Conservation (phyloP, 768 basidiomycete genomes). For the Boletellus emodensis region DNA sequence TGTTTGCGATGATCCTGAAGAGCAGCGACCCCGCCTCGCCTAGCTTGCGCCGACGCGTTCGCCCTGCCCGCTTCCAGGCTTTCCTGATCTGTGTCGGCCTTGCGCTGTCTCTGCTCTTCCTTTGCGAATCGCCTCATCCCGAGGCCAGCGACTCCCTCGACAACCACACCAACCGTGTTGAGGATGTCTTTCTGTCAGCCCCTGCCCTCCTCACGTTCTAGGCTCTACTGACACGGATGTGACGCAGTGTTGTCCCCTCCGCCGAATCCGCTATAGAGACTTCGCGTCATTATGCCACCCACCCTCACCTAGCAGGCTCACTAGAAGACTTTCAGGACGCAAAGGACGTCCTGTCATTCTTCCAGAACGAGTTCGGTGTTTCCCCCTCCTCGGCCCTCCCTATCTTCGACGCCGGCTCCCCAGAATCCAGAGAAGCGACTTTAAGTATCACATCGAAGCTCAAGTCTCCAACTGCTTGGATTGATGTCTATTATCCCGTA, state of each 20-base stretch:
- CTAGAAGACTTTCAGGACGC: constrained; percentile 59
- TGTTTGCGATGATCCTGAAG: constrained; percentile 10
- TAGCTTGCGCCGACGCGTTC: constrained; percentile 1
- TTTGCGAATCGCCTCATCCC: constrained; percentile 2
- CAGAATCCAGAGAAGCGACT: constrained; percentile 64
- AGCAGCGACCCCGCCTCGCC: constrained; percentile 5
- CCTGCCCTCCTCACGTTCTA: background rate
- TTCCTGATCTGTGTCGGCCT: constrained; percentile 4
- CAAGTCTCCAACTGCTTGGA: constrained; percentile 64
- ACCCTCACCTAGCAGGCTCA: constrained; percentile 73
- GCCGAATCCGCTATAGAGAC: constrained; percentile 53
- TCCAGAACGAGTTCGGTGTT: constrained; percentile 63
- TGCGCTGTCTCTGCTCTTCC: constrained; percentile 2
- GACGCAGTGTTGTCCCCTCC: constrained; percentile 50
- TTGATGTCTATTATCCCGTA: constrained; percentile 85
- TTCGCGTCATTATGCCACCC: constrained; percentile 57
- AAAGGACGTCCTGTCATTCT: constrained; percentile 58
- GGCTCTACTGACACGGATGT: background rate
- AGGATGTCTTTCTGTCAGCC: constrained; percentile 36
- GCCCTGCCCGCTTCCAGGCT: constrained; percentile 1
- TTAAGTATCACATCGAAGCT: constrained; percentile 47
- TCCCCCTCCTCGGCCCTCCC: constrained; percentile 39
- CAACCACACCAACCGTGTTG: constrained; percentile 18
- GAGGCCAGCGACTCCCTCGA: constrained; percentile 5
- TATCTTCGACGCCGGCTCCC: constrained; percentile 68